Conservation (phyloP, 352 stramenopile genomes). For the Phytophthora fragariae region DNA sequence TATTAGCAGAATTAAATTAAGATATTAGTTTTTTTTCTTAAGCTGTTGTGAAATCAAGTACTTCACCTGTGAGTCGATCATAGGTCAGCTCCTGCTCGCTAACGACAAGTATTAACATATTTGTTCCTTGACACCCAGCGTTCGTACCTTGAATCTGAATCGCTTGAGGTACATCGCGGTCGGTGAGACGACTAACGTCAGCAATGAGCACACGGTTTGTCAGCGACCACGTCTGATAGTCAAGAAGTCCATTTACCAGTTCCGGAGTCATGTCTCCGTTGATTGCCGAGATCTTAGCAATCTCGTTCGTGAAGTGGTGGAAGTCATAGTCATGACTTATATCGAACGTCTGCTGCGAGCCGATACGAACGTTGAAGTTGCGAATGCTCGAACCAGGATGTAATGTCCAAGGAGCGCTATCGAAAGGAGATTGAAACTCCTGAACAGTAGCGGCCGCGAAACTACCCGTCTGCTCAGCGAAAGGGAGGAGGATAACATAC, state of each 20-base stretch:
- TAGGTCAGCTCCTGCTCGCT: background rate
- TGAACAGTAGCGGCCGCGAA: conserved; percentile 2
- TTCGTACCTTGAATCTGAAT: too few species aligned
- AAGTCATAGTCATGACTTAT: background rate
- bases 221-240: too few species aligned
- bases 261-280: conserved; percentile 21
- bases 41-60: background rate
- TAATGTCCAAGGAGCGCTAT: background rate
- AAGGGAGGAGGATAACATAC: background rate
- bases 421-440: background rate
- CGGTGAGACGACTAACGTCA: too few species aligned
- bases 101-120: background rate
- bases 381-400: conserved; percentile 1
- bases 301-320: background rate
- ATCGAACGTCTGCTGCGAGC: background rate
- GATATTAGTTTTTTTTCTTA: background rate
- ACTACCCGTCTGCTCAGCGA: background rate
- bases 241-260: background rate
- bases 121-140: background rate
- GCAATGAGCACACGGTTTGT: too few species aligned
- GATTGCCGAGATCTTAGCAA: conserved; percentile 15
- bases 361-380: background rate
- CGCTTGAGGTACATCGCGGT: too few species aligned
- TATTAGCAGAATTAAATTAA: background rate
- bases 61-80: background rate